Conservation (phyloP, 2,329 filamentous ascomycete species). For the Chaetomium olivaceum region DNA sequence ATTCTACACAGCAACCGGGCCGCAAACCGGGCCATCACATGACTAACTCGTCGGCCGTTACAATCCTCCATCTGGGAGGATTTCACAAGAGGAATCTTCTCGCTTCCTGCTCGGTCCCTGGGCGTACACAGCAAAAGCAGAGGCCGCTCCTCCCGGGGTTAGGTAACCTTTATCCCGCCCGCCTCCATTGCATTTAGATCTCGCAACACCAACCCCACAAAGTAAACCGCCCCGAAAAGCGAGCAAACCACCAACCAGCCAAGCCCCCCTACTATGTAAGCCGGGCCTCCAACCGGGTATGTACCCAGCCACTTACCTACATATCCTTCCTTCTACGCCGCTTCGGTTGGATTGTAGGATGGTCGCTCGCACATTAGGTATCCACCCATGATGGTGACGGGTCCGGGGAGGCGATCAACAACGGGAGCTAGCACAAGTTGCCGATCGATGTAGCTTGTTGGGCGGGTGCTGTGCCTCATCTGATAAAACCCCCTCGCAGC, state of each 20-base stretch:
- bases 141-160: neutral
- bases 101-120: neutral
- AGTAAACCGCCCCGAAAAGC: neutral
- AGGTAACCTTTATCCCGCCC: no score
- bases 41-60: neutral
- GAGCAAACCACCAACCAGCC: neutral
- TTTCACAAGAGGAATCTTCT: neutral
- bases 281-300: no score
- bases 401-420: neutral
- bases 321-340: no score
- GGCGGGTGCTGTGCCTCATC: constrained; percentile 1
- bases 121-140: neutral
- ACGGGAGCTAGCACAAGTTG: neutral
- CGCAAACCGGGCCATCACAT: neutral
- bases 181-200: no score
- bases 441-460: neutral
- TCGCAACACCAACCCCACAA: no score
- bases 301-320: neutral
- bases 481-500: neutral
- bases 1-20: neutral
- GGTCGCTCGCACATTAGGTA: no score
- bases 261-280: neutral
- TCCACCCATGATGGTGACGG: neutral
- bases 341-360: no score
- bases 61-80: neutral